Evolutionary conservation across 1,139 yeast genomes (phyloP).

Genomic region (Candida sanyaensis): DNA sequence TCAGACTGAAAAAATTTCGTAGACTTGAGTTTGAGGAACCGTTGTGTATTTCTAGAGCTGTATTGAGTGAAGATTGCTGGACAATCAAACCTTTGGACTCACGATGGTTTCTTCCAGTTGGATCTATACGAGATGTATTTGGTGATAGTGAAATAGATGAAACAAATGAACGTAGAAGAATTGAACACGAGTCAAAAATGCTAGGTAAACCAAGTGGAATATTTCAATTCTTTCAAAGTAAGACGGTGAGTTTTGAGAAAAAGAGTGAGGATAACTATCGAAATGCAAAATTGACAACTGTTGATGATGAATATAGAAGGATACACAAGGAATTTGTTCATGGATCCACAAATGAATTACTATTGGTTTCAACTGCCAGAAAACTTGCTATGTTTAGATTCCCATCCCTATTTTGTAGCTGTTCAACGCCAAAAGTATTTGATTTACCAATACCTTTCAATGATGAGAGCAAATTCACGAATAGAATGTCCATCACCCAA

Average conservation of each 20-base stretch:
- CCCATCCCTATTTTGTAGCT: slow-evolving; percentile 51
- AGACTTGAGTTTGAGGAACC: slow-evolving; percentile 28
- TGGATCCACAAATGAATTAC: slow-evolving; percentile 18
- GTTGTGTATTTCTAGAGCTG: slow-evolving; percentile 25
- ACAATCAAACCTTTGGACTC: slow-evolving; percentile 44
- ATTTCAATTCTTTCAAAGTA: not conserved
- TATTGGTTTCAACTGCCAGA: slow-evolving; percentile 47
- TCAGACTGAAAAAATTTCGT: slow-evolving; percentile 18
- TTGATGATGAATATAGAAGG: slow-evolving; percentile 41
- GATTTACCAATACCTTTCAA: slow-evolving; percentile 31
- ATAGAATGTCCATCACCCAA: slow-evolving; percentile 54
- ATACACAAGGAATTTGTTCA: slow-evolving; percentile 26
- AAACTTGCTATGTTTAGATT: slow-evolving; percentile 50
- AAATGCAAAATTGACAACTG: slow-evolving; percentile 21
- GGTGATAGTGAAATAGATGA: slow-evolving; percentile 45
- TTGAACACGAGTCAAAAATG: slow-evolving; percentile 37
- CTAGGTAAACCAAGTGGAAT: slow-evolving; percentile 5
- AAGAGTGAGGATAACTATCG: not conserved
- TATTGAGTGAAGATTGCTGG: slow-evolving; percentile 59
- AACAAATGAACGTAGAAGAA: slow-evolving; percentile 21
- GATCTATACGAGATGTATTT: slow-evolving; percentile 46
- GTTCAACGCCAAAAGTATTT: slow-evolving; percentile 47
- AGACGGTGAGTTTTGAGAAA: slow-evolving; percentile 3
- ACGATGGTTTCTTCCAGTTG: slow-evolving; percentile 49
- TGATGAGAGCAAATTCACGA: slow-evolving; percentile 43